Conservation (phyloP, 2,329 filamentous ascomycete genomes). For the Hypoxylon sp. region DNA sequence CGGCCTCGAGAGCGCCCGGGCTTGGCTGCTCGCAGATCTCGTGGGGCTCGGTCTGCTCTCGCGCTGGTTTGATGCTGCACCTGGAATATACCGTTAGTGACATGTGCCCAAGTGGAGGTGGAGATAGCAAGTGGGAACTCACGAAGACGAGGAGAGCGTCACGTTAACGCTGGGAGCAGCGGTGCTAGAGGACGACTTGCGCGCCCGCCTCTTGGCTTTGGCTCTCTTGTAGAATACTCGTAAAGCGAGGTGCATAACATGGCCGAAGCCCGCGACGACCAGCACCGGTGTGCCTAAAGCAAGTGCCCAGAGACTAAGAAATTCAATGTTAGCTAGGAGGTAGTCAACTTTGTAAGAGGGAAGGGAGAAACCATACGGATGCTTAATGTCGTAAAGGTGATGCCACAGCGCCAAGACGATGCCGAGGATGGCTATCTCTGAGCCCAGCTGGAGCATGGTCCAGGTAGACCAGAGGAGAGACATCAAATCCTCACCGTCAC, state of each 20-base stretch:
- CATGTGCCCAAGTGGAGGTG: neutral
- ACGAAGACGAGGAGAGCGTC: constrained; percentile 14
- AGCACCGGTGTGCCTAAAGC: constrained; percentile 70
- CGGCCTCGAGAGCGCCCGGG: constrained; percentile 20
- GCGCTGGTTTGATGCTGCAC: constrained; percentile 25
- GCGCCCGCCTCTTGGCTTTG: constrained; percentile 27
- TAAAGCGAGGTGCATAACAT: constrained; percentile 53
- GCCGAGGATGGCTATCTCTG: constrained; percentile 67
- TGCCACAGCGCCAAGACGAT: constrained; percentile 66
- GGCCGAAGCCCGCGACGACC: constrained; percentile 66
- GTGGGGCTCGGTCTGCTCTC: constrained; percentile 21
- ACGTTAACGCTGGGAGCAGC: constrained; percentile 18
- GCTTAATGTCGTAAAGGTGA: constrained; percentile 60
- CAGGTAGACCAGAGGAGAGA: constrained; percentile 71
- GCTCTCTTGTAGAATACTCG: constrained; percentile 42
- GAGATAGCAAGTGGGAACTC: neutral
- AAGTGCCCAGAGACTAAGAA: constrained; percentile 61
- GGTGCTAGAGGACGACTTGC: constrained; percentile 7
- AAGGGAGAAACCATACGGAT: constrained; percentile 59
- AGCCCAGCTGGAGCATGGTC: constrained; percentile 70
- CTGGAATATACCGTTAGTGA: constrained; percentile 9
- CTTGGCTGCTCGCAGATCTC: constrained; percentile 4
- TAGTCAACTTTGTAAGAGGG: neutral
- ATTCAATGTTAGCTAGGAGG: constrained; percentile 5
- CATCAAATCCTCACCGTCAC: constrained; percentile 70